Evolutionary conservation across 345 rosid species (phyloP).

Genomic region (Boechera stricta): DNA sequence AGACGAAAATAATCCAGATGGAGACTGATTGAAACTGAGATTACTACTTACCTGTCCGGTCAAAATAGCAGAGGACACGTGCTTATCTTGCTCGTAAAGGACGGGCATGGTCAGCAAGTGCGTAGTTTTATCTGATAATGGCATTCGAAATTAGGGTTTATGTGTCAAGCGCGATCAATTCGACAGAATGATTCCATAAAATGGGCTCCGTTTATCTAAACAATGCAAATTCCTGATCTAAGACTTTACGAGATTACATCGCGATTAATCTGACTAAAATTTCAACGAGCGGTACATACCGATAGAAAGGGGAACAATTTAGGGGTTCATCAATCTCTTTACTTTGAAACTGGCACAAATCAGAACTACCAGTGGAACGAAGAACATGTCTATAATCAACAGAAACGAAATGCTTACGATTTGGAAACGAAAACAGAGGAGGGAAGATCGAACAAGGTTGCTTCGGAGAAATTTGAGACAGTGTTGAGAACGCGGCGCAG

Average conservation of each 20-base stretch:
- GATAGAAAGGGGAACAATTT: constrained; percentile 1
- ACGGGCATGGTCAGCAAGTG: constrained; percentile 38
- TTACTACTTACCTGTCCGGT: constrained; percentile 50
- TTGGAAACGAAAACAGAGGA: constrained; percentile 12
- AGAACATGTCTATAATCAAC: neutral
- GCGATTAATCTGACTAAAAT: neutral
- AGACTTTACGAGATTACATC: neutral
- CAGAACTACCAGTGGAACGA: neutral
- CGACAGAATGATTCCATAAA: neutral
- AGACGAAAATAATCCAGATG: neutral
- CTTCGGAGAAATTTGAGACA: constrained; percentile 21
- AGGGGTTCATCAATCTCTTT: constrained; percentile 36
- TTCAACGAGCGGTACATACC: neutral
- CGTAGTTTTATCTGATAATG: constrained; percentile 29
- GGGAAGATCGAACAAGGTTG: constrained; percentile 10
- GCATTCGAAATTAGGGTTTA: constrained; percentile 31
- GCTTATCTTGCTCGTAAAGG: constrained; percentile 69
- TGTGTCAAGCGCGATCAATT: constrained; percentile 10
- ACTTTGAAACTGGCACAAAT: constrained; percentile 4
- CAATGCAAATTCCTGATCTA: neutral
- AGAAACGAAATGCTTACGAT: constrained; percentile 25
- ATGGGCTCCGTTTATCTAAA: neutral
- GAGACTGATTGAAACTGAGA: constrained; percentile 1
- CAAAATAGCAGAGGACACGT: constrained; percentile 61
- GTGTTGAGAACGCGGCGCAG: constrained; percentile 2